Conservation (phyloP, 202 grass and related monocot species). For the Panicum virgatum region DNA sequence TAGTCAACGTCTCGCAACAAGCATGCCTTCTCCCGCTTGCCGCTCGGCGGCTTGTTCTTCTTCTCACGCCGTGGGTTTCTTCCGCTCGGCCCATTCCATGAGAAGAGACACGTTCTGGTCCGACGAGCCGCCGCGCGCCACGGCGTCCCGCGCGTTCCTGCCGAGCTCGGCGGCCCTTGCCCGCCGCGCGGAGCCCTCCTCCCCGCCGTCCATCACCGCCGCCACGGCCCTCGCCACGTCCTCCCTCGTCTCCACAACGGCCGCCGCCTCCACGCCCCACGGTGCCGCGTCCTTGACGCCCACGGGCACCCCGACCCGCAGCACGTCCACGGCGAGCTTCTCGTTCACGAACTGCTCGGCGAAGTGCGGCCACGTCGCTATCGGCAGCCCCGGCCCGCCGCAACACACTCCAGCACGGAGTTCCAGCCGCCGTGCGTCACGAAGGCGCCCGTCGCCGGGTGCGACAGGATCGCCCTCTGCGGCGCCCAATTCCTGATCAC, state of each 20-base stretch:
- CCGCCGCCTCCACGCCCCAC: slow-evolving; percentile 18
- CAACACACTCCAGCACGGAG: slow-evolving; percentile 41
- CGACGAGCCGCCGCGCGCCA: slow-evolving; percentile 46
- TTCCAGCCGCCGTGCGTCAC: slow-evolving; percentile 62
- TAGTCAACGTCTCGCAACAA: too few species aligned
- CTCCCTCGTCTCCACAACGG: slow-evolving; percentile 13
- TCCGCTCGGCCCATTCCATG: not conserved
- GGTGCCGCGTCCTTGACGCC: slow-evolving; percentile 22
- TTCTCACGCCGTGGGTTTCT: not conserved
- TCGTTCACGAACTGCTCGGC: slow-evolving; percentile 55
- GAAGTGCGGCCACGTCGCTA: slow-evolving; percentile 56
- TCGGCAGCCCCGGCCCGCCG: slow-evolving; percentile 38
- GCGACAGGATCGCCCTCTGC: slow-evolving; percentile 42
- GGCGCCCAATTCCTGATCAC: slow-evolving; percentile 47
- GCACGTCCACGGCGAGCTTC: slow-evolving; percentile 37
- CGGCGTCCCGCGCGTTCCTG: slow-evolving; percentile 33
- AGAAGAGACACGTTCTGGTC: slow-evolving; percentile 26
- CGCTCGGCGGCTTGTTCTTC: not conserved
- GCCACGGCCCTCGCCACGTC: slow-evolving; percentile 28
- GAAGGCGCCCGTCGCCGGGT: slow-evolving; percentile 30
- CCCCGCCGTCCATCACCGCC: slow-evolving; percentile 32
- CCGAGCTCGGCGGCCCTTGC: slow-evolving; percentile 27
- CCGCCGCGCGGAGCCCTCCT: slow-evolving; percentile 31
- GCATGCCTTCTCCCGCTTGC: too few species aligned
- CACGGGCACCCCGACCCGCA: slow-evolving; percentile 34